phyloP scores from a whole-genome alignment of 164 flowering plant genomes.

The Magnolia changhungtana region DNA sequence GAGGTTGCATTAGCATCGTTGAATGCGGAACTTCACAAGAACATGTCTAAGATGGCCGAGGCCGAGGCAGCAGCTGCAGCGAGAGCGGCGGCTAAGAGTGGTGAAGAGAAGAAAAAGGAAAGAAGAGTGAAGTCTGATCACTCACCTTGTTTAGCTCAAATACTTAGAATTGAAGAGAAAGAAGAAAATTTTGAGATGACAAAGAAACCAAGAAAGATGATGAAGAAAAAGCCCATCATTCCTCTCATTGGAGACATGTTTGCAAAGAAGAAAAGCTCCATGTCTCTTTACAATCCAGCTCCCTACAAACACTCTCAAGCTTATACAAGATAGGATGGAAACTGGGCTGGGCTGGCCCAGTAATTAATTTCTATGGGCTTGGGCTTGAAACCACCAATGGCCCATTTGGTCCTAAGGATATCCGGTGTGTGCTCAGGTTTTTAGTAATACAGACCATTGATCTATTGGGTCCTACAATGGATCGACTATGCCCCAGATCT shows the following conservation, averaged over 20 bases:
- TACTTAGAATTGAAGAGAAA: constrained; percentile 35
- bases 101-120: constrained; percentile 19
- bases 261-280: constrained; percentile 37
- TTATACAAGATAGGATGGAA: neutral
- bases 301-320: constrained; percentile 20
- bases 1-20: constrained; percentile 66
- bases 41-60: constrained; percentile 62
- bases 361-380: too few species aligned
- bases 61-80: constrained; percentile 55
- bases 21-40: constrained; percentile 73
- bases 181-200: constrained; percentile 22
- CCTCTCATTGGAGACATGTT: constrained; percentile 63
- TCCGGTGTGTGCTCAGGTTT: too few species aligned
- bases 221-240: constrained; percentile 73
- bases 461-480: too few species aligned
- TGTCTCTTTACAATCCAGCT: constrained; percentile 17
- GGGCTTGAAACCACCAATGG: too few species aligned
- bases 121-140: constrained; percentile 23
- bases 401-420: too few species aligned
- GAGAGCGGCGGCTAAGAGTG: constrained; percentile 16
- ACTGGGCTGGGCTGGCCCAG: neutral
- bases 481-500: too few species aligned
- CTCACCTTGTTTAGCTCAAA: constrained; percentile 37
- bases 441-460: too few species aligned
- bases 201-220: constrained; percentile 20